These are phyloP conservation scores for Sporopachydermia quercuum DNA, from an alignment of 805 yeast species.

Conservation along the genomic window DNA sequence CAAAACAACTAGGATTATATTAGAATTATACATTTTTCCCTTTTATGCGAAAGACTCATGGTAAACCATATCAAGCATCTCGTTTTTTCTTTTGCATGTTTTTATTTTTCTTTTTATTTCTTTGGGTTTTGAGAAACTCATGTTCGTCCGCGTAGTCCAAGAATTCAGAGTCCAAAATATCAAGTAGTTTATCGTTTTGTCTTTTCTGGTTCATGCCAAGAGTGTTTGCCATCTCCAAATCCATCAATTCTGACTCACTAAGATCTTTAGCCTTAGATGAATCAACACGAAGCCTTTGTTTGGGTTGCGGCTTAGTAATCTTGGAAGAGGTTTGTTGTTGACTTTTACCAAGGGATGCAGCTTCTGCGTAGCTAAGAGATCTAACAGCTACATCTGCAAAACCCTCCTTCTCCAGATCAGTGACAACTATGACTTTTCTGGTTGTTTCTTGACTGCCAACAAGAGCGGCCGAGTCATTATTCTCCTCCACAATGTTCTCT, in stretches of 20 bases:
- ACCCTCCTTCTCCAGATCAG: slow-evolving; percentile 21
- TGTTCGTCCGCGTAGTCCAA: background rate
- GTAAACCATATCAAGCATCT: too few relatives aligned
- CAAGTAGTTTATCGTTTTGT: background rate
- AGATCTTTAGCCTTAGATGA: slow-evolving; percentile 3
- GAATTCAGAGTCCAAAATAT: background rate
- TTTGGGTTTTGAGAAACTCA: background rate
- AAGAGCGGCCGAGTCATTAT: slow-evolving; percentile 1
- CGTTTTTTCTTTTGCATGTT: slow-evolving; percentile 11
- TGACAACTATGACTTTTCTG: slow-evolving; percentile 8
- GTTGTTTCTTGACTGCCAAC: slow-evolving; percentile 1
- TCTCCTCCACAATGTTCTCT: background rate
- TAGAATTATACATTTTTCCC: too few relatives aligned
- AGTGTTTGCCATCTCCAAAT: slow-evolving; percentile 9
- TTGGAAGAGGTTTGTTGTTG: background rate
- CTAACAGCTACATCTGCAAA: slow-evolving; percentile 32
- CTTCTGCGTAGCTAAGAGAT: slow-evolving; percentile 39
- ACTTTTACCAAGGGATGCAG: slow-evolving; percentile 19
- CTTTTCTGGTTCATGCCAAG: slow-evolving; percentile 11
- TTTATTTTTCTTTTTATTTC: background rate
- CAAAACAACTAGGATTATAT: too few relatives aligned
- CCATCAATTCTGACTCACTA: slow-evolving; percentile 10
- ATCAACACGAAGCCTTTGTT: background rate
- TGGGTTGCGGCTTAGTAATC: background rate
- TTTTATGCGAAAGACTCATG: too few relatives aligned